Conservation (phyloP, 768 basidiomycete species). For the Podaxis pistillaris region DNA sequence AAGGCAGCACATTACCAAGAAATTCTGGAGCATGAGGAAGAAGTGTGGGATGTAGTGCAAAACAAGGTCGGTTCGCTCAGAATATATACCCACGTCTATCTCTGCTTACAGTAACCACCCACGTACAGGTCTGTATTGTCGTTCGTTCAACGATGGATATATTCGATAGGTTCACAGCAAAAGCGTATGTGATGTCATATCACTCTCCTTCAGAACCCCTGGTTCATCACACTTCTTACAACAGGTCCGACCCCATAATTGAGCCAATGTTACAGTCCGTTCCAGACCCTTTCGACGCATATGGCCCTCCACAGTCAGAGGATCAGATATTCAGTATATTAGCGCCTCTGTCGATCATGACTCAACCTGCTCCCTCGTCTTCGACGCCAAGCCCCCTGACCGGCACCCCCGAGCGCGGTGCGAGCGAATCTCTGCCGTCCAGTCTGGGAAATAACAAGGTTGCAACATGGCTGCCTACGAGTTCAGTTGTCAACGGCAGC, state of each 20-base stretch:
- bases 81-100: neutral
- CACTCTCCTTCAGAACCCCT: constrained; percentile 2
- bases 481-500: constrained; percentile 37
- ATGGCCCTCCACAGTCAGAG: constrained; percentile 83
- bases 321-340: constrained; percentile 94
- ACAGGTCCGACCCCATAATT: constrained; percentile 82
- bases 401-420: constrained; percentile 42
- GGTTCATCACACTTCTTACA: constrained; percentile 14
- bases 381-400: constrained; percentile 50
- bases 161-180: constrained; percentile 83
- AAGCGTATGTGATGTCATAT: constrained; percentile 60
- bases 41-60: constrained; percentile 93
- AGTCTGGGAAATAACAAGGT: constrained; percentile 26
- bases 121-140: constrained; percentile 65
- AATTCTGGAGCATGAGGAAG: constrained; percentile 89
- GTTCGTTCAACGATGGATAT: constrained; percentile 92
- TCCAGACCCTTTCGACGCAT: constrained; percentile 92
- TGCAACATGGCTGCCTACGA: constrained; percentile 28
- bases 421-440: constrained; percentile 31
- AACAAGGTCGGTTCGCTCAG: constrained; percentile 54
- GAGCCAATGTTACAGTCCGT: constrained; percentile 89
- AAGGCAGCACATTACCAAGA: constrained; percentile 85
- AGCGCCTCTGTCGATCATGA: constrained; percentile 79
- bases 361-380: constrained; percentile 46
- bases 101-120: constrained; percentile 15